Evolutionary conservation across 495 filamentous ascomycete genomes (phyloP), one percentile per base, ranked within the genome.

Genomic region (Penicillium malachiteum): DNA sequence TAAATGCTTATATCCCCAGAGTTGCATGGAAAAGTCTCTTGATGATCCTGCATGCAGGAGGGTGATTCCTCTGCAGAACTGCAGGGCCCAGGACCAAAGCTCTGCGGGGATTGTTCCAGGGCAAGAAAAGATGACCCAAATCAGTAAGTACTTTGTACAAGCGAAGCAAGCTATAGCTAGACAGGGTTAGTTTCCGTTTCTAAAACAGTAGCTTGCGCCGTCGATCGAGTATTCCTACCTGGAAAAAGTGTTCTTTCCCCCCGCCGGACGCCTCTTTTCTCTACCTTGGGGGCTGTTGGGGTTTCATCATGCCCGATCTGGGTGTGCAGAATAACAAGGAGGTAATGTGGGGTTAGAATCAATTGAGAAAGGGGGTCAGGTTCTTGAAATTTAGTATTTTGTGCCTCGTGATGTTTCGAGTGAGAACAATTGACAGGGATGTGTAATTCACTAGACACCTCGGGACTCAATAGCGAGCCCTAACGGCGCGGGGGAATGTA

Each of bases 1-100:
- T 50, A 61, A 61, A 61, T 56, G 52, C 48, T 52, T 51, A 34
- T 52, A 44, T 18, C 37, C 21, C 21, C 21, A 26, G 21, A 26
- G 2, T 26, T 4, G 21, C 21, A 26, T 26, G 21, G 2, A 26
- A 26, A 26, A 26, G 21, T 26, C 21, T 26, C 21, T 26, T 26
- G 21, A 26, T 26, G 21, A 37, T 37, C 34, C 34, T 37, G 34
- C 9, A 9, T 37, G 34, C 40, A 41, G 14, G 9, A 41, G 14
- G 2, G 35, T 38, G 35, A 9, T 1, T 38, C 6, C 13, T 38
- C 35, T 38, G 35, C 35, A 38, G 21, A 26, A 26, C 21, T 26
- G 21, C 21, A 26, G 21, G 21, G 21, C 21, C 21, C 21, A 26
- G 4, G 21, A 26, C 21, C 21, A 26, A 26, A 26, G 21, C 21